A percentile compares a stretch with the other conserved stretches of the same genome.
These are phyloP conservation scores for Podospora anserina DNA, from an alignment of 495 filamentous ascomycete species.

Conservation along the genomic window DNA sequence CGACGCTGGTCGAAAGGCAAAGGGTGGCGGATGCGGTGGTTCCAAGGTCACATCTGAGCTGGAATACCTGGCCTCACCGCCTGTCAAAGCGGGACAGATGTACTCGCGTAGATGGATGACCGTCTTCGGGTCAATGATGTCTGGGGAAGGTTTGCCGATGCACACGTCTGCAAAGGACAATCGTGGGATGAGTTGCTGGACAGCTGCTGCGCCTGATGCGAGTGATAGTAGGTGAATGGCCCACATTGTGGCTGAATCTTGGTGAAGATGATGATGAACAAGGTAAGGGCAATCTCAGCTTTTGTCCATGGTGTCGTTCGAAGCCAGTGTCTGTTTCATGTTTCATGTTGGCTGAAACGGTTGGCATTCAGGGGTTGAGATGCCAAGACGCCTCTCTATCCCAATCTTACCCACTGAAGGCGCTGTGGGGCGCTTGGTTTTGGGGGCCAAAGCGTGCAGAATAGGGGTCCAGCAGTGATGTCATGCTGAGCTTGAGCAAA, in stretches of 20 bases:
- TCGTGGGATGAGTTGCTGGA: background rate
- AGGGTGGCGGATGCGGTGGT: background rate
- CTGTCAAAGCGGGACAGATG: background rate
- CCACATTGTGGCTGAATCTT: background rate
- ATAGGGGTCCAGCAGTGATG: background rate
- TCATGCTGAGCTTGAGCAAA: background rate
- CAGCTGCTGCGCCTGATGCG: background rate
- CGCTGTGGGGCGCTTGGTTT: background rate
- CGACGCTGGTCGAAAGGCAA: background rate
- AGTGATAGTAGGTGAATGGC: conserved; percentile 3
- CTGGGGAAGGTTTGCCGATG: background rate
- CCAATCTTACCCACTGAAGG: background rate
- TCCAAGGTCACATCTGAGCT: background rate
- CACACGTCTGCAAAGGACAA: background rate
- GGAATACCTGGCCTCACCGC: background rate
- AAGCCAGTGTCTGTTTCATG: background rate
- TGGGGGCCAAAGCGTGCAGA: background rate
- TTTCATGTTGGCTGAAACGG: background rate
- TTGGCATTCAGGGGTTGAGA: background rate
- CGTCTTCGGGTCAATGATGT: background rate
- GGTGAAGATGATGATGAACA: background rate
- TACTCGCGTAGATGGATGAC: background rate
- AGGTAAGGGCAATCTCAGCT: background rate
- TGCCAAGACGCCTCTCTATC: background rate
- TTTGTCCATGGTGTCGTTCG: background rate